These are phyloP conservation scores for Glycine latifolia DNA, from an alignment of 306 rosid genomes.

Conservation along the genomic window DNA sequence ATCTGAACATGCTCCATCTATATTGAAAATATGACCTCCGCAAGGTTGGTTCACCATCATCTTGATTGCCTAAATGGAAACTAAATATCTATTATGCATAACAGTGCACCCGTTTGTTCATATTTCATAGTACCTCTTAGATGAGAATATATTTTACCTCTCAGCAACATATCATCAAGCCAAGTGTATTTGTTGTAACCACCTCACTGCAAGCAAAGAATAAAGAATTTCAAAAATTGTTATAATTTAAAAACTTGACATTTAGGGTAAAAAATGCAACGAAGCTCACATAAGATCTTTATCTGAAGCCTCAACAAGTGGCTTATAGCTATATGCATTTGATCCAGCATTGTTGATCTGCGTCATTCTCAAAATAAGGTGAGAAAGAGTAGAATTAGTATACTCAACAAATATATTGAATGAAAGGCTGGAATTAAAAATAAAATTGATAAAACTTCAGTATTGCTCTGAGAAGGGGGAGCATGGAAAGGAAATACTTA, in stretches of 20 bases:
- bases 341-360: constrained; percentile 99
- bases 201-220: constrained; percentile 76
- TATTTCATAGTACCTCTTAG: constrained; percentile 34
- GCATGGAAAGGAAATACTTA: constrained; percentile 22
- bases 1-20: constrained; percentile 98
- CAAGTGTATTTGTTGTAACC: constrained; percentile 91
- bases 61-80: constrained; percentile 79
- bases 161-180: constrained; percentile 96
- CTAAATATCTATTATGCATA: constrained; percentile 41
- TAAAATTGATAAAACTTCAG: constrained; percentile 11
- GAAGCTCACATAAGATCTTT: constrained; percentile 89
- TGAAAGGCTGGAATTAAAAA: constrained; percentile 28
- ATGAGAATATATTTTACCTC: constrained; percentile 69
- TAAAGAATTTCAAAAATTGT: constrained; percentile 36
- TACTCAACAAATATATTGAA: constrained; percentile 33
- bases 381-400: constrained; percentile 46
- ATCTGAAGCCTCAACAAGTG: constrained; percentile 92
- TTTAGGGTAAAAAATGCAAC: constrained; percentile 16
- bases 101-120: constrained; percentile 36
- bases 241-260: constrained; percentile 26
- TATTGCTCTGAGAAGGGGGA: constrained; percentile 11
- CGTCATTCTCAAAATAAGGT: constrained; percentile 56
- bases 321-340: constrained; percentile 90
- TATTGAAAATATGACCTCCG: constrained; percentile 96
- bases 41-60: constrained; percentile 87